phyloP scores from a whole-genome alignment of 2,329 filamentous ascomycete genomes.

The Neofusicoccum ribis region DNA sequence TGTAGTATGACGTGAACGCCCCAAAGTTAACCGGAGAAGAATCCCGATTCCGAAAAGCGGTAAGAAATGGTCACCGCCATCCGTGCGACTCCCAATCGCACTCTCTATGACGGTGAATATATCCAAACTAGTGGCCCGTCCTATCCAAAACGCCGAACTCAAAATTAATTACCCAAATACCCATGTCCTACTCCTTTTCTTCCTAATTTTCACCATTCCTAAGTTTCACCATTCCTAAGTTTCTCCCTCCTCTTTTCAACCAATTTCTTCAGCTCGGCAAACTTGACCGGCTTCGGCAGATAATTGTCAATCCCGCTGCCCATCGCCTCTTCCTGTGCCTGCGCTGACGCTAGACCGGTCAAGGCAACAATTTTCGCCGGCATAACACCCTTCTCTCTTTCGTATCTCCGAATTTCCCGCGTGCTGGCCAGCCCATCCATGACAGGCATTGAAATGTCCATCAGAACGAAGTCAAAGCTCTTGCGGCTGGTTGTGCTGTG shows the following conservation, averaged over 20 bases:
- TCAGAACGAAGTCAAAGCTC: conserved; percentile 35
- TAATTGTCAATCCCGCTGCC: conserved; percentile 57
- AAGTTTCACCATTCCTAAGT: background rate
- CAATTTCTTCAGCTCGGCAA: conserved; percentile 45
- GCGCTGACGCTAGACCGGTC: conserved; percentile 53
- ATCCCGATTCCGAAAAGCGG: too few species aligned
- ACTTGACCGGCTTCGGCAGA: conserved; percentile 54
- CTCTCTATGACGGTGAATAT: background rate
- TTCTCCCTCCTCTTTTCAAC: conserved; percentile 24
- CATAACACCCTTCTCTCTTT: conserved; percentile 43
- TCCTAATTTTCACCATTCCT: background rate
- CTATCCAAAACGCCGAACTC: background rate
- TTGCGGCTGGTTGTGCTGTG: conserved; percentile 18
- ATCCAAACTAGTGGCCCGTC: background rate
- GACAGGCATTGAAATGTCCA: conserved; percentile 60
- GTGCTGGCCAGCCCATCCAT: conserved; percentile 55
- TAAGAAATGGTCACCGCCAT: too few species aligned
- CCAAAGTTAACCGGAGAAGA: too few species aligned
- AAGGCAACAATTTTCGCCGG: conserved; percentile 54
- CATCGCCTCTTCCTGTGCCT: conserved; percentile 52
- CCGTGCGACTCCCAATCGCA: background rate
- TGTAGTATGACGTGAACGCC: too few species aligned
- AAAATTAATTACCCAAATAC: background rate
- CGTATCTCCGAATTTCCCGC: conserved; percentile 49
- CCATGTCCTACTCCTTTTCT: background rate